Base-by-base conservation (phyloP, 352 stramenopile genomes). In the Phytophthora aleatoria region DNA sequence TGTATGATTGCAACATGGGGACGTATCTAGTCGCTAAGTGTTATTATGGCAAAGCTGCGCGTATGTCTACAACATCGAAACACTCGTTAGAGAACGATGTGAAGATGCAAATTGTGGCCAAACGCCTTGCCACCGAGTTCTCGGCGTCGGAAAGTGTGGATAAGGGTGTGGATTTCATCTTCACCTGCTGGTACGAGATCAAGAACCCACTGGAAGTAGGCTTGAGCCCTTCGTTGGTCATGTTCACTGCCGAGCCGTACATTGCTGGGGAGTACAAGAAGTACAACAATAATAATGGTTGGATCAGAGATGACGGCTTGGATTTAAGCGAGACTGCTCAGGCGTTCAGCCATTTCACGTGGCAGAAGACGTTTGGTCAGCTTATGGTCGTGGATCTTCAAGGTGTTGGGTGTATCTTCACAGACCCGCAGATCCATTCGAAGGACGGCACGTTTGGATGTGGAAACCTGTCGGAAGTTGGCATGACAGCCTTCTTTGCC, bases 261-360 rank as follows among this genome's bases (percentile, higher is more conserved):
- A 75, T 84, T 27, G 9, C 15, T 6, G 72, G 73, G 7, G 43
- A 69, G 27, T 84, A 78, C 70, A 70, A 73, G 47, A 84, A 81
- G 71, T 85, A 78, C 64, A 79, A 80, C 63, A 80, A 73, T 60
- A 82, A 75, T 41, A 80, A 75, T 15, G 66, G 64, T 12, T 79
- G 67, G 70, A 61, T 20, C 20, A 20, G 20, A 20, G 20, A 20
- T 20, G 20, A 20, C 20, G 20, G 20, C 20, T 20, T 20, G 20
- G 20, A 20, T 20, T 20, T 20, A 20, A 20, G 20, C 20, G 20
- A 20, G 20, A 20, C 20, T 20, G 20, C 20, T 20, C 20, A 20
- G 20, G 20, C 20, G 20, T 20, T 20, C 20, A 20, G 20, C 20
- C 0, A 20, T 20, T 20, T 20, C 20, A 20, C 20, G 20, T 20